phyloP scores from a whole-genome alignment of 805 yeast genomes.

The Monosporozyma aerobia region DNA sequence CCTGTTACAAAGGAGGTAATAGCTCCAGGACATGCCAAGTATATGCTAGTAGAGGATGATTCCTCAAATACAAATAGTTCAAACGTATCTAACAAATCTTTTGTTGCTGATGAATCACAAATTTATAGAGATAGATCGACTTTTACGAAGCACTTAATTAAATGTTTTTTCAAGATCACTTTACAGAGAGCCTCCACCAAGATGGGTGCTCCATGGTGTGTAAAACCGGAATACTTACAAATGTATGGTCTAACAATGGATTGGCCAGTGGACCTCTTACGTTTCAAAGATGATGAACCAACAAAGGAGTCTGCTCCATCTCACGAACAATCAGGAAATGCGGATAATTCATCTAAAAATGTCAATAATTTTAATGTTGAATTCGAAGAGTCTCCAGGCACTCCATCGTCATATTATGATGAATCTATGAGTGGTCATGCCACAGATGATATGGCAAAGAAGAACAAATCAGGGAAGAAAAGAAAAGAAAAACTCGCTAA shows the following conservation, averaged over 20 bases:
- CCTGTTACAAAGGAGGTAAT: slow-evolving; percentile 29
- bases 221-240: slow-evolving; percentile 52
- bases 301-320: background rate
- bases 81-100: slow-evolving; percentile 40
- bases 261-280: slow-evolving; percentile 27
- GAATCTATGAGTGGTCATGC: background rate
- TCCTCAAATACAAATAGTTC: background rate
- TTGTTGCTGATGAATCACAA: slow-evolving; percentile 63
- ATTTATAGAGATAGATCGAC: slow-evolving; percentile 75
- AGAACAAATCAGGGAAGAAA: background rate
- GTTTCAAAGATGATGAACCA: slow-evolving; percentile 26
- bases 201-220: slow-evolving; percentile 95
- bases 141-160: slow-evolving; percentile 83
- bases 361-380: background rate
- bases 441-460: background rate
- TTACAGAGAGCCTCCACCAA: slow-evolving; percentile 63
- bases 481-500: background rate
- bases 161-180: slow-evolving; percentile 74
- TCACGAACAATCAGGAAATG: background rate
- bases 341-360: background rate
- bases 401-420: background rate
- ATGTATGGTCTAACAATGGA: slow-evolving; percentile 28
- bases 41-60: slow-evolving; percentile 52
- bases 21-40: slow-evolving; percentile 52
- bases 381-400: background rate